Percentiles rank a stretch among this genome's conserved stretches.
phyloP scores from a whole-genome alignment of 192 early-diverging fungal species.

The Gaertneriomyces semiglobifer region DNA sequence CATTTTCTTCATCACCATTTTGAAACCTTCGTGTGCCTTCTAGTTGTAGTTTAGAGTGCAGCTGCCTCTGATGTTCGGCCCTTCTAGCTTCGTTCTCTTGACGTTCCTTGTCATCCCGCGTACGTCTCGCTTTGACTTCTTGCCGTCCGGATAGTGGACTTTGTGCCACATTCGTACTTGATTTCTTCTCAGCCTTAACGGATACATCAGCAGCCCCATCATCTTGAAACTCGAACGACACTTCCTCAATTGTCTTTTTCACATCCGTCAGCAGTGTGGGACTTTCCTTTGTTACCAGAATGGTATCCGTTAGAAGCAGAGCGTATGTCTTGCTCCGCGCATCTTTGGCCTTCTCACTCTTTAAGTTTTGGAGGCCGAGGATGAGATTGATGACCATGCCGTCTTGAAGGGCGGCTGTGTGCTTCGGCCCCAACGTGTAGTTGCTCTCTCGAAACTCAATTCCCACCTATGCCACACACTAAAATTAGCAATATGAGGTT shows the following conservation, averaged over 20 bases:
- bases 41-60: conserved; percentile 68
- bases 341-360: conserved; percentile 69
- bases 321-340: conserved; percentile 77
- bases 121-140: background rate
- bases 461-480: conserved; percentile 62
- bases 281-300: conserved; percentile 63
- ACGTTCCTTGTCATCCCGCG: conserved; percentile 6
- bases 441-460: conserved; percentile 89
- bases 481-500: background rate
- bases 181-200: conserved; percentile 21
- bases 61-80: conserved; percentile 83
- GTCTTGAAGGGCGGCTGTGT: conserved; percentile 58
- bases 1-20: conserved; percentile 52
- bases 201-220: conserved; percentile 31
- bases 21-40: conserved; percentile 81
- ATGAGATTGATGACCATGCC: conserved; percentile 85
- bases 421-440: conserved; percentile 75
- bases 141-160: conserved; percentile 15
- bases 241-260: conserved; percentile 51
- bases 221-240: conserved; percentile 50
- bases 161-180: background rate
- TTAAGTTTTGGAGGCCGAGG: conserved; percentile 82
- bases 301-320: conserved; percentile 71
- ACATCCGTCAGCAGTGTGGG: conserved; percentile 62
- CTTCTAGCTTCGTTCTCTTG: conserved; percentile 64